phyloP scores from a whole-genome alignment of 2,329 filamentous ascomycete genomes.

The Aspergillus vadensis region DNA sequence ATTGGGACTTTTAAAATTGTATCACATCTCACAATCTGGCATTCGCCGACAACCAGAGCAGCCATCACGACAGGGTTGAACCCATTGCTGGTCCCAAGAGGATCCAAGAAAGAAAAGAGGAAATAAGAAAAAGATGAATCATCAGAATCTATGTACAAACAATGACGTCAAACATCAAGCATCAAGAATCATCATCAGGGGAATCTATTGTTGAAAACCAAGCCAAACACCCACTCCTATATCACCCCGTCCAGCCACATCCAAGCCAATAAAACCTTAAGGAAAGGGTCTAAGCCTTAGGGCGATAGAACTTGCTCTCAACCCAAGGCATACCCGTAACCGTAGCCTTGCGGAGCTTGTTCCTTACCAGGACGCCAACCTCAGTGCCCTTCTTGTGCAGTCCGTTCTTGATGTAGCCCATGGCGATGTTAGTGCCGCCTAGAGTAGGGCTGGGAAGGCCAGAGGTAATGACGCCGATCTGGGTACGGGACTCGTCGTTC shows the following conservation, averaged over 20 bases:
- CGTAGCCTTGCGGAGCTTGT: slow-evolving; percentile 71
- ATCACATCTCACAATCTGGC: not conserved
- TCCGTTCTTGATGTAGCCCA: slow-evolving; percentile 85
- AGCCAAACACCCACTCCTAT: not conserved
- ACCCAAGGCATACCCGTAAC: slow-evolving; percentile 91
- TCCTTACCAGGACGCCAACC: slow-evolving; percentile 74
- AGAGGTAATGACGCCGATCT: slow-evolving; percentile 80
- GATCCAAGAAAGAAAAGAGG: not conserved
- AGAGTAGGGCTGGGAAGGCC: slow-evolving; percentile 86
- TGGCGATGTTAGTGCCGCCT: slow-evolving; percentile 83
- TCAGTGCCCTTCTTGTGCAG: slow-evolving; percentile 83
- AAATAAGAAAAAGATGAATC: not conserved
- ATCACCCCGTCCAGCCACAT: not conserved
- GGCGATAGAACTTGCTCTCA: slow-evolving; percentile 70
- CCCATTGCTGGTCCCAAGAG: not conserved
- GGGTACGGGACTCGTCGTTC: slow-evolving; percentile 58
- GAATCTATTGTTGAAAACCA: slow-evolving; percentile 4
- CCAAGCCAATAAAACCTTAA: not conserved
- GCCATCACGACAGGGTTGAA: not conserved
- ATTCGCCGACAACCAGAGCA: not conserved
- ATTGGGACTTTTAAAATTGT: too few species aligned
- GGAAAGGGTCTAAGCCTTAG: slow-evolving; percentile 17
- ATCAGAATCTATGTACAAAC: not conserved
- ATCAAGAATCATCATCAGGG: not conserved
- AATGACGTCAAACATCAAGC: not conserved